Evolutionary conservation across 108 stramenopile species (phyloP).

Genomic region (Nannochloropsis salina): DNA sequence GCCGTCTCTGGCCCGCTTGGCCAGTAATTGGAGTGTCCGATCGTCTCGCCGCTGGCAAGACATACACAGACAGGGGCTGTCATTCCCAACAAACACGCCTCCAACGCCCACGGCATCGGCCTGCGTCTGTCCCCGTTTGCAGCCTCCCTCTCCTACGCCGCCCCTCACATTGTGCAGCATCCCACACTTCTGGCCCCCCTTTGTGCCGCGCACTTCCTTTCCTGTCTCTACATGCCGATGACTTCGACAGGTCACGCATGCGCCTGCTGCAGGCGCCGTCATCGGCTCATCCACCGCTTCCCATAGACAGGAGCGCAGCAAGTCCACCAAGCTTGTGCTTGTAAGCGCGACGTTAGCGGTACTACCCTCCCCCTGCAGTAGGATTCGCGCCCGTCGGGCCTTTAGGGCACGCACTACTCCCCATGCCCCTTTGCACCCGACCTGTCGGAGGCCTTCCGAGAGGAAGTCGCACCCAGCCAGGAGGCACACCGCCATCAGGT

Average conservation of each 20-base stretch:
- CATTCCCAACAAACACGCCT: not conserved
- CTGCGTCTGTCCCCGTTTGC: not conserved
- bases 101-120: not conserved
- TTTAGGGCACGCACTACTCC: not conserved
- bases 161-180: not conserved
- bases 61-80: not conserved
- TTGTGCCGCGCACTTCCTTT: not conserved
- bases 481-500: not conserved
- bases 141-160: not conserved
- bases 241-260: not conserved
- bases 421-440: not conserved
- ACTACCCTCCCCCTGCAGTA: not conserved
- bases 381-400: not conserved
- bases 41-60: not conserved
- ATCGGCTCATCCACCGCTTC: not conserved
- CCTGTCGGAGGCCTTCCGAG: not conserved
- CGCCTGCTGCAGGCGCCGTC: not conserved
- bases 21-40: not conserved
- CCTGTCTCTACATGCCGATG: not conserved
- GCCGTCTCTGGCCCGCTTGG: not conserved
- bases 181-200: not conserved
- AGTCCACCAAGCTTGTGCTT: not conserved
- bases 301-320: not conserved
- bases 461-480: constrained; percentile 17
- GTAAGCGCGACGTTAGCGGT: not conserved